Evolutionary conservation across 352 stramenopile species (phyloP), one percentile per base, ranked within the genome.

Genomic region (Pythium vanterpoolii): DNA sequence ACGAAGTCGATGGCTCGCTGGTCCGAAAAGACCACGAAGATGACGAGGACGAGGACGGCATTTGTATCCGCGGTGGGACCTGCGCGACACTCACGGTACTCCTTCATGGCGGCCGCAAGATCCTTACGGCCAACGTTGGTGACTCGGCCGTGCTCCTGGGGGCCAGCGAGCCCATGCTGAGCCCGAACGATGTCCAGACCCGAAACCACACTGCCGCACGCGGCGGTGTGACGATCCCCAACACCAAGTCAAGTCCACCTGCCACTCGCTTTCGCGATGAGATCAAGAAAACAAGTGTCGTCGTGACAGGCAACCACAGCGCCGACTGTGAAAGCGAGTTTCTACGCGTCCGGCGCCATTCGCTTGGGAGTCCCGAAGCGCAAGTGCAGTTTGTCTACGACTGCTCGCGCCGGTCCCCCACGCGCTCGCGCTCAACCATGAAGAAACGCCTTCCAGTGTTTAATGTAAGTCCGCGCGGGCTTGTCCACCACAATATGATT

Each of bases 311-410:
- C 3, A 87, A 96, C 47, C 88, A 96, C 68, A 79, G 76, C 30
- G 84, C 89, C 26, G 89, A 96, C 59, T 84, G 68, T 50, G 53
- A 77, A 28, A 64, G 67, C 33, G 89, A 97, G 64, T 97, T 90
- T 54, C 47, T 82, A 5, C 74, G 83, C 10, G 76, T 90, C 6
- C 60, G 83, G 5, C 71, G 67, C 7, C 64, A 79, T 4, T 71
- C 59, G 34, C 56, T 49, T 13, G 59, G 59, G 4, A 66, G 64
- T 58, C 71, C 60, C 1, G 49, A 74, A 1, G 23, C 38, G 3
- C 62, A 78, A 26, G 73, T 97, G 24, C 72, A 82, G 34, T 96
- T 97, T 47, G 72, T 97, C 33, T 96, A 96, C 73, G 89, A 97
- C 69, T 76, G 75, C 24, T 67, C 60, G 18, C 66, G 65, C 18